Conservation (phyloP, 2,329 filamentous ascomycete species). For the Epichloe amarillans region DNA sequence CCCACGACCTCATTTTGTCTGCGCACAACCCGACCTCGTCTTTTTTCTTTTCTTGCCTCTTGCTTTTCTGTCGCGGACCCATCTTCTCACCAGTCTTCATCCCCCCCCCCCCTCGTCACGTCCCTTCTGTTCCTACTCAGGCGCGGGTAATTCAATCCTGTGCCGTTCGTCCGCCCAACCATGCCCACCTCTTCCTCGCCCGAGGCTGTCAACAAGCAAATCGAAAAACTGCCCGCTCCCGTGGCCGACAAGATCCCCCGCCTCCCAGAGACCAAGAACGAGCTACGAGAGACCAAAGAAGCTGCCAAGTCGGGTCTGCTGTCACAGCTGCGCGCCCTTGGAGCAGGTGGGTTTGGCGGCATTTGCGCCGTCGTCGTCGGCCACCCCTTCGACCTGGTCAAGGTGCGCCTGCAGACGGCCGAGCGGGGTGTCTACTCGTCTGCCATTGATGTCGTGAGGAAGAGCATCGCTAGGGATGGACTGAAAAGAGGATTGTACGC, state of each 20-base stretch:
- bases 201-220: slow-evolving; percentile 12
- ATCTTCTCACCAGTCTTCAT: neutral
- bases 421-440: slow-evolving; percentile 84
- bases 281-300: slow-evolving; percentile 27
- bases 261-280: slow-evolving; percentile 25
- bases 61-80: neutral
- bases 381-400: slow-evolving; percentile 95
- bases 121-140: neutral
- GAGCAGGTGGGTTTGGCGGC: slow-evolving; percentile 83
- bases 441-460: slow-evolving; percentile 83
- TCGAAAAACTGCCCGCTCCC: slow-evolving; percentile 12
- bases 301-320: slow-evolving; percentile 22
- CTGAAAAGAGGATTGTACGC: slow-evolving; percentile 74
- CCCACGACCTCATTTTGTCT: slow-evolving; percentile 1
- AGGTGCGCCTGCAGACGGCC: slow-evolving; percentile 92
- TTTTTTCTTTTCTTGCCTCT: neutral
- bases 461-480: slow-evolving; percentile 78
- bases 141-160: no score
- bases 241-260: slow-evolving; percentile 30
- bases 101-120: neutral
- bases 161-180: neutral
- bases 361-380: slow-evolving; percentile 88
- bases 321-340: slow-evolving; percentile 62
- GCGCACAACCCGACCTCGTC: neutral
- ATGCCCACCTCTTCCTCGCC: slow-evolving; percentile 5